A percentile compares a stretch with the other conserved stretches of the same genome.
phyloP scores from a whole-genome alignment of 306 rosid species.

The Castanea sativa region DNA sequence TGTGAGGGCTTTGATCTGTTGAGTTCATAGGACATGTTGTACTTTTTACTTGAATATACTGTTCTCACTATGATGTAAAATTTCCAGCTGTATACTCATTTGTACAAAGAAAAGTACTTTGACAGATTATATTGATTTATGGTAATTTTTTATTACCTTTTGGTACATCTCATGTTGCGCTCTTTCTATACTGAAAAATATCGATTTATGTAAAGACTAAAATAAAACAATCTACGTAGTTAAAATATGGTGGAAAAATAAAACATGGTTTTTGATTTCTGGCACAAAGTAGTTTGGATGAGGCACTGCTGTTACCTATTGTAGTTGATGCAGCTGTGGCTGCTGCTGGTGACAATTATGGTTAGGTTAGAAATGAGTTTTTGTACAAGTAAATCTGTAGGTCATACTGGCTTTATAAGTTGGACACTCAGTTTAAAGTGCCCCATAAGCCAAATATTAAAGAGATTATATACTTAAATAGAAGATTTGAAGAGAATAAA shows the following conservation, averaged over 20 bases:
- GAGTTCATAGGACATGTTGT: background rate
- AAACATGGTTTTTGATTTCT: background rate
- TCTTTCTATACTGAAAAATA: background rate
- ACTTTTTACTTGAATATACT: background rate
- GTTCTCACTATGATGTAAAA: background rate
- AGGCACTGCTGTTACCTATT: background rate
- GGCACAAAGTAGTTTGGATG: background rate
- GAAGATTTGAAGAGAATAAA: background rate
- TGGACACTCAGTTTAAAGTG: background rate
- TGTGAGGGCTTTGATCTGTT: background rate
- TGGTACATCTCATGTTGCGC: no score
- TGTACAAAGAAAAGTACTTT: background rate
- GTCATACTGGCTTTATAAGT: background rate
- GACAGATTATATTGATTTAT: background rate
- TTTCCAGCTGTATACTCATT: background rate
- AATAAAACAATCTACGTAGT: background rate
- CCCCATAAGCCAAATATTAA: background rate
- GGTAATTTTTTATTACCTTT: background rate
- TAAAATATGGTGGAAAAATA: background rate
- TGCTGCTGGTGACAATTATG: background rate
- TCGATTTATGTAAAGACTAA: background rate
- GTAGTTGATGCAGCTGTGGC: background rate
- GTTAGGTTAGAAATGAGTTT: conserved; percentile 1
- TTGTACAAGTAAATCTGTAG: background rate
- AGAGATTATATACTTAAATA: background rate